Base-by-base conservation (phyloP, 352 stramenopile genomes). In the Globisporangium uncinulatum region DNA sequence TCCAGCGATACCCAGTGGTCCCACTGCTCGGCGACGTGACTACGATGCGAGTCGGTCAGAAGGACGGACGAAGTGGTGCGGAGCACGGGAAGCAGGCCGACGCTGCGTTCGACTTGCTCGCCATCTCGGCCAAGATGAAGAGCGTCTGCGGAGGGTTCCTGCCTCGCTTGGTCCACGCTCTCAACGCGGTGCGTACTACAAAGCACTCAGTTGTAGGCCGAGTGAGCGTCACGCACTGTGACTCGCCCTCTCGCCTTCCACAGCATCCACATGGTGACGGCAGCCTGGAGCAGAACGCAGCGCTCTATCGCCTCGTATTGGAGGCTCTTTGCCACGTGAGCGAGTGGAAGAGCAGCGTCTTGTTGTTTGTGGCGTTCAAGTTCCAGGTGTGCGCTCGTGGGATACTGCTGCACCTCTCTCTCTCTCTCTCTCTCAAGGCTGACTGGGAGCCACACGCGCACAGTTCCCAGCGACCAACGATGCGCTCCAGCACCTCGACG, bases 291-390 rank as follows among this genome's bases (percentile, higher is more conserved):
- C 63, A 73, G 31, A 67, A 66, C 24, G 48, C 50, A 46, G 42
- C 37, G 39, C 49, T 85, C 20, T 75, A 73, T 29, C 31, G 45
- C 6, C 19, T 71, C 6, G 45, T 79, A 6, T 19, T 73, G 20
- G 63, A 79, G 42, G 71, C 71, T 4, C 42, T 86, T 7, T 36
- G 42, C 20, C 15, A 74, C 6, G 43, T 93, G 37, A 69, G 67
- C 51, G 57, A 66, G 20, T 93, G 83, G 82, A 92, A 86, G 34
- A 79, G 68, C 45, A 71, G 61, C 8, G 62, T 93, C 9, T 51
- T 71, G 31, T 51, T 92, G 19, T 75, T 79, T 50, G 37, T 78
- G 45, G 65, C 79, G 8, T 74, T 66, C 61, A 92, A 92, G 62
- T 75, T 83, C 31, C 70, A 80, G 67, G 63, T 77, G 65, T 20